Conservation (phyloP, 2,329 filamentous ascomycete species). For the Colletotrichum liriopes region DNA sequence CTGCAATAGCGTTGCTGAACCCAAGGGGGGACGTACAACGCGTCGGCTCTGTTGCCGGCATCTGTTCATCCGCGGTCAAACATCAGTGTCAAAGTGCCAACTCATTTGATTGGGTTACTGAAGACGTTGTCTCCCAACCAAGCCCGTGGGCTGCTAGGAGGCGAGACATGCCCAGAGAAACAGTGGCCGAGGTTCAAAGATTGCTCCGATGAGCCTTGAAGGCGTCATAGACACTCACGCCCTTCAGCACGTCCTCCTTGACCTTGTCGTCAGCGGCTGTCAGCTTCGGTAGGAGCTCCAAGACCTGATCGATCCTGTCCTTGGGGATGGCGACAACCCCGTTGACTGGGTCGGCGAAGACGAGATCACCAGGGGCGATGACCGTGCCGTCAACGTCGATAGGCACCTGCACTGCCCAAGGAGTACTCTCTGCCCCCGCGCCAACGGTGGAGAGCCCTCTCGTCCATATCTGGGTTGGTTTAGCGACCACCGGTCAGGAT, state of each 20-base stretch:
- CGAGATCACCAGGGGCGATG: constrained; percentile 73
- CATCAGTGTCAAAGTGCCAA: not conserved
- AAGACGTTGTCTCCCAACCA: not conserved
- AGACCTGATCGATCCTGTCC: constrained; percentile 71
- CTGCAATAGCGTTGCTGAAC: too few species aligned
- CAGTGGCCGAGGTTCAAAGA: constrained; percentile 44
- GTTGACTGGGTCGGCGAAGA: constrained; percentile 79
- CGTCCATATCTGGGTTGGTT: constrained; percentile 65
- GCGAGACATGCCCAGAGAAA: not conserved
- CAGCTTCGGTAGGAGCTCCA: constrained; percentile 71
- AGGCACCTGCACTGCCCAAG: constrained; percentile 67
- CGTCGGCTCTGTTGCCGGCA: not conserved
- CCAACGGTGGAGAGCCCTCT: constrained; percentile 72
- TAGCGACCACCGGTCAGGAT: constrained; percentile 18
- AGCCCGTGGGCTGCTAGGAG: not conserved
- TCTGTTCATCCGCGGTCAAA: not conserved
- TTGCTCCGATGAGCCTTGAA: constrained; percentile 71
- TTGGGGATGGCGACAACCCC: constrained; percentile 79
- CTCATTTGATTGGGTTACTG: not conserved
- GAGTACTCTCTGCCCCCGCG: constrained; percentile 68
- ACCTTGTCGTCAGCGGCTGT: constrained; percentile 71
- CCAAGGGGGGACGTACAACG: not conserved
- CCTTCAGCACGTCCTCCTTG: constrained; percentile 75
- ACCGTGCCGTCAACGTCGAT: constrained; percentile 60
- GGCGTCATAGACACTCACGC: constrained; percentile 75